These are phyloP conservation scores for Irpex sp. DNA, from an alignment of 1,284 basidiomycete genomes.

Conservation along the genomic window DNA sequence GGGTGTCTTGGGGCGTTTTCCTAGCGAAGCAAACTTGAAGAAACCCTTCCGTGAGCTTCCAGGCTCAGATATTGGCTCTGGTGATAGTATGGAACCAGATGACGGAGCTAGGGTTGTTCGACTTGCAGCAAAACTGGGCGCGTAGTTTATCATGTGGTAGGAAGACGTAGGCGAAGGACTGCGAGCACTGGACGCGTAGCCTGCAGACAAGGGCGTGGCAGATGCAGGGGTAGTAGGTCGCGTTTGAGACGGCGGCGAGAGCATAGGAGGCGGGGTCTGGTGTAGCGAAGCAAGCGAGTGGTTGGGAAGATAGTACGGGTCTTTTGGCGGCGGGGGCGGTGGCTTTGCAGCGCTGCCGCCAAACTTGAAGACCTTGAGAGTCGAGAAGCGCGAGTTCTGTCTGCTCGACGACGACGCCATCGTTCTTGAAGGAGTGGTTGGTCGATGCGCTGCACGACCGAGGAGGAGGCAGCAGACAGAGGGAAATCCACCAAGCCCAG, in stretches of 20 bases:
- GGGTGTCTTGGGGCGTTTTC: constrained; percentile 34
- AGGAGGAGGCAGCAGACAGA: constrained; percentile 5
- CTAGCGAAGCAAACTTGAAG: constrained; percentile 40
- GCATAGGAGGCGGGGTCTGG: constrained; percentile 35
- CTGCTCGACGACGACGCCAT: constrained; percentile 30
- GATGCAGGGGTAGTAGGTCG: constrained; percentile 14
- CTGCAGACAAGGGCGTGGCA: constrained; percentile 31
- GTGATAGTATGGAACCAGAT: constrained; percentile 25
- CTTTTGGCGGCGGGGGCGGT: constrained; percentile 67
- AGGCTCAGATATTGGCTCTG: constrained; percentile 20
- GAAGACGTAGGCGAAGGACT: constrained; percentile 28
- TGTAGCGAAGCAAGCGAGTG: constrained; percentile 51
- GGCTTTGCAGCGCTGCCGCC: constrained; percentile 32
- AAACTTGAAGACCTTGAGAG: constrained; percentile 58
- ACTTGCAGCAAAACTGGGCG: constrained; percentile 24
- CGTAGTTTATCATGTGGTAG: constrained; percentile 26
- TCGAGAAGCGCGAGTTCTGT: constrained; percentile 52
- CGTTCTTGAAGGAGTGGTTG: constrained; percentile 18
- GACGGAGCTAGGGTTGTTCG: constrained; percentile 23
- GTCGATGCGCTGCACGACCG: constrained; percentile 16
- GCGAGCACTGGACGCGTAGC: constrained; percentile 28
- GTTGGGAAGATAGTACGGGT: constrained; percentile 48
- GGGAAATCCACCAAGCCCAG: constrained; percentile 1
- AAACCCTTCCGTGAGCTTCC: constrained; percentile 39
- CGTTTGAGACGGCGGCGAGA: constrained; percentile 37